Evolutionary conservation across 768 basidiomycete species (phyloP), one percentile per base, ranked within the genome.

Genomic region (Strobilomyces echinocephalus): DNA sequence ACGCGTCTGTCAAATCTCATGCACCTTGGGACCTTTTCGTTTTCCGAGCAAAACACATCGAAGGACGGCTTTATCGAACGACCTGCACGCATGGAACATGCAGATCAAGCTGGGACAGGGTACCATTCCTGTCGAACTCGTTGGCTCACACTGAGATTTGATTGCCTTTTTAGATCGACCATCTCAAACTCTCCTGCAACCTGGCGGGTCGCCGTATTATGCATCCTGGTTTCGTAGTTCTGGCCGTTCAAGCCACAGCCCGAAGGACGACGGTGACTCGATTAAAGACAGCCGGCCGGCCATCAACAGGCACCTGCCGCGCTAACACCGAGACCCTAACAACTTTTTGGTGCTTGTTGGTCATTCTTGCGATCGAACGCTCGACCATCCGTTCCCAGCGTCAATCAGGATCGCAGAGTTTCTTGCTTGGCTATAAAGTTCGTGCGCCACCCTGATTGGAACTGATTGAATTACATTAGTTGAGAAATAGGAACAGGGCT

Each of bases 401-500:
- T 24, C 30, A 48, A 58, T 59, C 60, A 30, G 50, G 2, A 36
- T 38, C 34, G 24, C 41, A 26, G 15, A n/a, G 3, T 34, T 21
- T 46, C 20, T 34, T n/a, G 36, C 2, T 10, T 55, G 53, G 49
- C 44, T 45, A 43, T 50, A 52, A 33, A 40, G 12, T 24, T 46
- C 52, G 21, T 33, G 36, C 33, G 33, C 11, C 40, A 49, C 24
- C 43, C 21, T 59, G 60, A 61, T 61, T 50, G 52, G 42, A 51
- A 46, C 21, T 55, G 56, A 62, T 62, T 26, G 42, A 30, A 43
- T 39, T 5, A 20, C 49, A 59, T 50, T 51, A 49, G n/a, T 41
- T 44, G 33, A 28, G 31, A 46, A 46, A 52, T 33, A 49, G 39
- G 35, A 39, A 49, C 45, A 50, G 38, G 33, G 60, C 55, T 43